Base-by-base conservation (phyloP, 2,329 filamentous ascomycete species). In the Microdochium trichocladiopsis region DNA sequence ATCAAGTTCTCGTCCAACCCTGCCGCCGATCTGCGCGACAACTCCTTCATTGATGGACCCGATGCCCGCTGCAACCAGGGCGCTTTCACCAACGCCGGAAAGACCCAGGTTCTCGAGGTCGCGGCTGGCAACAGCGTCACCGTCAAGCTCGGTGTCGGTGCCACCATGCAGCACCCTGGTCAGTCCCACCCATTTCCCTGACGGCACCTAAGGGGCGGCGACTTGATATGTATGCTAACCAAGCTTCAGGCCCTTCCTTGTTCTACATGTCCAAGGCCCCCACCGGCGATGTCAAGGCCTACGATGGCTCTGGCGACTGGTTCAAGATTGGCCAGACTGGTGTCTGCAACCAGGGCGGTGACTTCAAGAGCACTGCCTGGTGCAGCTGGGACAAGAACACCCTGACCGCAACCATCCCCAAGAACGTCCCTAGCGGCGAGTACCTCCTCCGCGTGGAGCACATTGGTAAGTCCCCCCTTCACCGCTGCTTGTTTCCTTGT, bases 401-500 rank as follows among this genome's bases (percentile, higher is more conserved):
- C 33, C 59, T 65, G 25, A 58, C 59, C 50, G 66, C 73, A 52
- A 65, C 61, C 12, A 62, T 70, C 49, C 67, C 67, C 41, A 57
- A 56, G 47, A 60, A 56, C 47, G 52, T 66, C 10, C 67, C 67
- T 1, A 61, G 58, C 51, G 67, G 68, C 21, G 63, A 67, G 47
- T 71, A 71, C 53, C 63, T 70, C 1, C 58, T 69, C 23, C 63
- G 68, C 41, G 63, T 68, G 4, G 67, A 69, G 52, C 64, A 65
- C 25, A 61, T 69, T 22, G 41, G 41, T 41, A 41, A 41, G 36
- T 18, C 36, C n/a, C n/a, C n/a, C n/a, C n/a, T 16, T 41, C 36
- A 14, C 36, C 36, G n/a, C 11, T 9, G 8, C 6, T 6, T 12
- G 6, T 18, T 9, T 41, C 36, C 11, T 16, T 18, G 11, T 18